Percentiles rank a stretch among this genome's conserved stretches.
phyloP scores from a whole-genome alignment of 2,329 filamentous ascomycete genomes.

The Beauveria caledonica region DNA sequence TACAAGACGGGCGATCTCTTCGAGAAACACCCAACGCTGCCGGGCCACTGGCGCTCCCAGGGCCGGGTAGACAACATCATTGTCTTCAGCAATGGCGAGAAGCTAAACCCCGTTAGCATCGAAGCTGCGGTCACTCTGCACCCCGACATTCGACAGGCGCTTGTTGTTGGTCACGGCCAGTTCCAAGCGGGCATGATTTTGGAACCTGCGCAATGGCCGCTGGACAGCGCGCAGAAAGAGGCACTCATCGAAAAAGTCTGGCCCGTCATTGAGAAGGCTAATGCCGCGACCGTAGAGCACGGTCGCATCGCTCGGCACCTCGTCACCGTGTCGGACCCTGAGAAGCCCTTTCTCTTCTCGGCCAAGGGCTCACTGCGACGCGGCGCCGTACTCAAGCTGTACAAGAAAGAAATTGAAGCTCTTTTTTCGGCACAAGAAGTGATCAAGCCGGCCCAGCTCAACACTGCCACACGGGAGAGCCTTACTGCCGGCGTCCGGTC shows the following conservation, averaged over 20 bases:
- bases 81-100: constrained; percentile 43
- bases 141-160: constrained; percentile 29
- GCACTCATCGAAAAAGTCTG: constrained; percentile 34
- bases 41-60: constrained; percentile 23
- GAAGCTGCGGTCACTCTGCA: constrained; percentile 32
- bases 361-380: constrained; percentile 40
- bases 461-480: constrained; percentile 17
- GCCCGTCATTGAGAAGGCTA: constrained; percentile 34
- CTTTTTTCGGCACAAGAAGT: constrained; percentile 27
- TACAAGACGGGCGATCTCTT: constrained; percentile 31
- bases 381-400: constrained; percentile 29
- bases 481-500: constrained; percentile 19
- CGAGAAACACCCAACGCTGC: constrained; percentile 32
- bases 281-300: constrained; percentile 36
- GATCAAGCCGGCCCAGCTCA: constrained; percentile 12
- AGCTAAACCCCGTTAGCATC: constrained; percentile 37
- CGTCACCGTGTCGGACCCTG: constrained; percentile 28
- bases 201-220: constrained; percentile 30
- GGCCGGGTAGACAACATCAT: constrained; percentile 34
- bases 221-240: constrained; percentile 15
- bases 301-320: constrained; percentile 35
- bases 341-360: constrained; percentile 35
- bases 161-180: constrained; percentile 37
- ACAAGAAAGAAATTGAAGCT: constrained; percentile 34
- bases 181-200: constrained; percentile 41